Base-by-base conservation (phyloP, 306 rosid genomes). In the Ziziphus jujuba region DNA sequence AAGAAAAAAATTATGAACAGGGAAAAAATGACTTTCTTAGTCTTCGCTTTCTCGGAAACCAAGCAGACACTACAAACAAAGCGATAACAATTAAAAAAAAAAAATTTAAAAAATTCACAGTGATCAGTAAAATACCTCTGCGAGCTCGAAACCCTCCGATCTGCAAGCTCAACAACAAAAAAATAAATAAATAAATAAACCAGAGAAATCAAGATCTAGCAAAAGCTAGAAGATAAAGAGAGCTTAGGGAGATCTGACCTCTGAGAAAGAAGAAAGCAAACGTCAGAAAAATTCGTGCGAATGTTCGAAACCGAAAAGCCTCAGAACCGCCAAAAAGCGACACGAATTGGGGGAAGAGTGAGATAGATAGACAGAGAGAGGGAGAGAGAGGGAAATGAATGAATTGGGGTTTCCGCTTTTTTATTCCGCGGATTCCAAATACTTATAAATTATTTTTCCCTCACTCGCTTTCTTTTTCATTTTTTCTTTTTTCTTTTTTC, bases 281-380 rank as follows among this genome's bases (percentile, higher is more conserved):
- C 57, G 78, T 24, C 74, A 68, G 83, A 60, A 25, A 78, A 62
- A 68, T 55, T 70, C 44, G 72, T 56, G 80, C 80, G 79, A 78
- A 83, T 80, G 87, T 76, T 74, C 80, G 86, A 79, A 87, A 83
- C 88, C 51, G 85, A 72, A 79, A 70, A 52, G 83, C 54, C 61
- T 75, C 40, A 69, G 75, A 86, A 85, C 86, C 93, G 91, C 96
- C 88, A 88, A 87, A 88, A 80, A 77, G 84, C 43, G 77, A 75
- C 69, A 58, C 85, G 75, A 63, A 76, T 77, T 56, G 67, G 73
- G 61, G 61, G 57, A 54, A n/a, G 36, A 56, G 16, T 20, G 10
- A 43, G 78, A 52, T 55, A 33, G 58, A 45, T 49, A 72, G 35
- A 48, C n/a, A n/a, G n/a, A 56, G 16, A 25, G 10, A 43, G 78